phyloP scores from a whole-genome alignment of 371 early-diverging fungal genomes.

The Synchytrium microbalum region DNA sequence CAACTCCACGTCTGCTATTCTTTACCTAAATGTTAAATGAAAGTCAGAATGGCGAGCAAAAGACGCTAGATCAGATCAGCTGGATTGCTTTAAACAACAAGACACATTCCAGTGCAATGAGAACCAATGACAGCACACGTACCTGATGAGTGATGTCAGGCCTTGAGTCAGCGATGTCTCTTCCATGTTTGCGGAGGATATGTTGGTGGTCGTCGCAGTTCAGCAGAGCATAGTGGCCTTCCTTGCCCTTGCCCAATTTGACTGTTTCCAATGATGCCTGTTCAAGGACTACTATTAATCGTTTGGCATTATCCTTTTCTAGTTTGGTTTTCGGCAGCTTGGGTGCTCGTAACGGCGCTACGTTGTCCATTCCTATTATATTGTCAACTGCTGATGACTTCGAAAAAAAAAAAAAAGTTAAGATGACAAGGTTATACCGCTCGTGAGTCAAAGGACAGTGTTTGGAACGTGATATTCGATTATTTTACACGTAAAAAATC shows the following conservation, averaged over 20 bases:
- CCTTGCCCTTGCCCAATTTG: slow-evolving; percentile 84
- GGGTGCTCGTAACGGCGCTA: not conserved
- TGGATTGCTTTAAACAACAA: too few species aligned
- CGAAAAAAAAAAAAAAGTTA: too few species aligned
- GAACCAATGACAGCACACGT: slow-evolving; percentile 13
- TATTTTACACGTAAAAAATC: too few species aligned
- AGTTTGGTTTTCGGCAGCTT: not conserved
- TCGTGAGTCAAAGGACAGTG: too few species aligned
- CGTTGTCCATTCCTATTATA: not conserved
- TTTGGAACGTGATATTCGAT: too few species aligned
- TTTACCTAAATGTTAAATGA: too few species aligned
- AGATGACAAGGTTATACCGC: too few species aligned
- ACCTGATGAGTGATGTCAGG: slow-evolving; percentile 97
- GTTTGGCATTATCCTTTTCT: slow-evolving; percentile 20
- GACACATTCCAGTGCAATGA: not conserved
- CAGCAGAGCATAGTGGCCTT: slow-evolving; percentile 82
- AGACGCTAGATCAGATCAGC: too few species aligned
- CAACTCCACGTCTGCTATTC: too few species aligned
- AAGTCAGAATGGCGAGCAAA: too few species aligned
- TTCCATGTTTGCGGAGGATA: slow-evolving; percentile 73
- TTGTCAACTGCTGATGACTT: too few species aligned
- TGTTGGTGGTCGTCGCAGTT: slow-evolving; percentile 96
- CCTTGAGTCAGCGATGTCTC: slow-evolving; percentile 75
- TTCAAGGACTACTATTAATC: slow-evolving; percentile 91
- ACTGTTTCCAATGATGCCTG: slow-evolving; percentile 89